Percentiles rank a stretch among this genome's conserved stretches.
Conservation (phyloP, 2,329 filamentous ascomycete genomes). For the Cryphonectria nitschkei region DNA sequence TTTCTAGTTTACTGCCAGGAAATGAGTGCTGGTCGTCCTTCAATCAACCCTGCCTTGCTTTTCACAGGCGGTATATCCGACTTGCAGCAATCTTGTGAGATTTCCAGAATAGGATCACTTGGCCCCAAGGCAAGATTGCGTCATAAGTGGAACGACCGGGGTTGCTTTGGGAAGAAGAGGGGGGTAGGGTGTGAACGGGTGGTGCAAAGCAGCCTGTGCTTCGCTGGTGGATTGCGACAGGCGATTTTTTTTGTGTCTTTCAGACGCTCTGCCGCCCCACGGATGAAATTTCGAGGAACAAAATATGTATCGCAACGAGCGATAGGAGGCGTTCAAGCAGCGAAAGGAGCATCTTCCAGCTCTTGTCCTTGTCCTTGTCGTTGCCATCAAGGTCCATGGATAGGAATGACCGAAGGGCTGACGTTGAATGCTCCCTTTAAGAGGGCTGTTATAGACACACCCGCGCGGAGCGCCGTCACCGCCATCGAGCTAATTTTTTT, state of each 20-base stretch:
- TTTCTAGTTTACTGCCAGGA: constrained; percentile 4
- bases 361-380: constrained; percentile 12
- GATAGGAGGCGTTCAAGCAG: background rate
- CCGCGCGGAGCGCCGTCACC: constrained; percentile 24
- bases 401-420: background rate
- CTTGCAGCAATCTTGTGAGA: background rate
- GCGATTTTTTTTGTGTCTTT: background rate
- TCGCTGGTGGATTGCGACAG: background rate
- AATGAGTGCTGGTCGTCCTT: constrained; percentile 5
- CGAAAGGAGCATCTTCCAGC: background rate
- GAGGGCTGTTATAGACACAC: constrained; percentile 17
- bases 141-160: constrained; percentile 23
- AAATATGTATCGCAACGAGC: background rate
- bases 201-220: background rate
- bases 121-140: constrained; percentile 22
- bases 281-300: constrained; percentile 17
- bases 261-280: background rate
- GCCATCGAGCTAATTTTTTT: constrained; percentile 4
- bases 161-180: background rate
- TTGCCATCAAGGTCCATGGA: background rate
- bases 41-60: constrained; percentile 3
- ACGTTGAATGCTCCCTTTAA: constrained; percentile 4
- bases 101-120: constrained; percentile 3
- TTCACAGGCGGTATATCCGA: background rate
- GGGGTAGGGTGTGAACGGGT: background rate